Evolutionary conservation across 1,284 basidiomycete species (phyloP).

Genomic region (Afroboletus lepidellus): DNA sequence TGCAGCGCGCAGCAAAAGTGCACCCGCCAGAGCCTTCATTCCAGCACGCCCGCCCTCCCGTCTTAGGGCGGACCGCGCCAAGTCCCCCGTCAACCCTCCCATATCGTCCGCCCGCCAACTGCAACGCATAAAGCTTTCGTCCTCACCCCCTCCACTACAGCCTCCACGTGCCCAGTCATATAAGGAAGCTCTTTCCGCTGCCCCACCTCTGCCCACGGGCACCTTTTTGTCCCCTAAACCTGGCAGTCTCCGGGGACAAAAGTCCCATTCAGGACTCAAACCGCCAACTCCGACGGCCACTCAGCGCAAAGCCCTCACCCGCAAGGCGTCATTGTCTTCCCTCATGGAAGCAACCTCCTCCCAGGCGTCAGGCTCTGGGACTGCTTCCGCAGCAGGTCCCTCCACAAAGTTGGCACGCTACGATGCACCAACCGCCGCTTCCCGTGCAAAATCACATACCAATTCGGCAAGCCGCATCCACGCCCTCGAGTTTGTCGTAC

Average conservation of each 20-base stretch:
- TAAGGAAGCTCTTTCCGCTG: conserved; percentile 52
- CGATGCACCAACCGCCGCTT: conserved; percentile 74
- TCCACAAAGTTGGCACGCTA: conserved; percentile 53
- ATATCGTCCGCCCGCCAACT: conserved; percentile 62
- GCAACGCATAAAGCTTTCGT: conserved; percentile 63
- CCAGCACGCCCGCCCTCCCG: conserved; percentile 59
- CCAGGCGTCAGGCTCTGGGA: conserved; percentile 56
- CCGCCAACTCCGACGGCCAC: conserved; percentile 62
- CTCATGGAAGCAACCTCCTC: conserved; percentile 59
- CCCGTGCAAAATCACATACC: conserved; percentile 69
- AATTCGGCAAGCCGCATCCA: conserved; percentile 59
- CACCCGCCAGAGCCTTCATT: conserved; percentile 51
- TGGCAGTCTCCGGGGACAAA: conserved; percentile 72
- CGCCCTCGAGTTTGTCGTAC: conserved; percentile 61
- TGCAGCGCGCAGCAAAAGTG: conserved; percentile 53
- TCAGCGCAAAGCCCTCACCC: conserved; percentile 52
- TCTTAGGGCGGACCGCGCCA: conserved; percentile 58
- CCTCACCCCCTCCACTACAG: conserved; percentile 55
- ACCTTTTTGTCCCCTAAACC: conserved; percentile 65
- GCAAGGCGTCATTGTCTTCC: conserved; percentile 75
- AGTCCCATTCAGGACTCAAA: conserved; percentile 76
- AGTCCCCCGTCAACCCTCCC: conserved; percentile 67
- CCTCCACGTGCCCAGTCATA: conserved; percentile 57
- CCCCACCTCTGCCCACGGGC: conserved; percentile 44
- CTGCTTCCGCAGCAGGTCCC: conserved; percentile 34